Evolutionary conservation across 768 basidiomycete species (phyloP), one percentile per base, ranked within the genome.

Genomic region (Amanita exitialis): DNA sequence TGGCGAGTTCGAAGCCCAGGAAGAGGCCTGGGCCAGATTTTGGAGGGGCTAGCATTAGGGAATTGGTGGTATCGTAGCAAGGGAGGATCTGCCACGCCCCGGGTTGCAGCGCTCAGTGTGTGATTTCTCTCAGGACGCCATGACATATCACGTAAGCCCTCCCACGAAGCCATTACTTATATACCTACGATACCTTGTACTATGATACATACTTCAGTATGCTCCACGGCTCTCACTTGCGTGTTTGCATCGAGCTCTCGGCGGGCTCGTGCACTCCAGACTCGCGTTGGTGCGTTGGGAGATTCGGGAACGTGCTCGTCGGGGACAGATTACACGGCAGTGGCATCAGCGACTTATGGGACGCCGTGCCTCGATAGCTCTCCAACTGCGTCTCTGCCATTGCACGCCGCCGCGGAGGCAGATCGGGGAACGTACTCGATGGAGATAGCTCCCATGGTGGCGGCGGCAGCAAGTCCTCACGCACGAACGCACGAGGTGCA

Each of bases 1-100:
- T 83, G 3, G 86, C 83, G 49, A 92, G 77, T 70, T 91, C 89
- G 62, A 93, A 76, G 53, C 90, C 90, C 37, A 93, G 80, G 68
- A 90, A 92, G 58, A 87, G 76, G 49, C 70, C 66, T 43, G 71
- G 70, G 52, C 69, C 70, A 16, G 68, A 63, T 65, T 76, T 75
- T 36, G 70, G 64, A 58, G 64, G 56, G 51, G 68, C 66, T 54
- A 73, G 72, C 74, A 76, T 71, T 62, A 59, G 16, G 16, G 18
- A 34, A 23, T 12, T 30, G 10, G 44, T 35, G 44, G 44, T 47
- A 47, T 47, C 45, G 16, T 34, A 20, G 18, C 15, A 27, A 48
- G 36, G 36, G 15, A 18, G 21, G 12, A 21, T 23, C 21, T n/a
- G 21, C 21, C 9, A 28, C 25, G 43, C 25, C n/a, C 16, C 30